Base-by-base conservation (phyloP, 1,284 basidiomycete genomes). In the Ceratobasidium sp. region DNA sequence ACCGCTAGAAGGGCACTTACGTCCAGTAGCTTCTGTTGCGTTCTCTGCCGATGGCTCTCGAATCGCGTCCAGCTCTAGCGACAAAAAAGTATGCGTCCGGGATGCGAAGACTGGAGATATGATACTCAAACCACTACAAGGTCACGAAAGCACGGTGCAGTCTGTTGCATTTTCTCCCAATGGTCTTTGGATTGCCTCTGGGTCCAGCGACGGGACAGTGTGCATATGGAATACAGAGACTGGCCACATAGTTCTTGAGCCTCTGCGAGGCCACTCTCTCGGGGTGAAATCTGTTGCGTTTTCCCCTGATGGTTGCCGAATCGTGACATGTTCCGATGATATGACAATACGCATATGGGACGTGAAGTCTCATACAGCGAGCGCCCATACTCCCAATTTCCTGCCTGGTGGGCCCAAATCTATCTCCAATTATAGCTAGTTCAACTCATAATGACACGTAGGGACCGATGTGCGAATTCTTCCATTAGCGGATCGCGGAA, bases 181-280 rank as follows among this genome's bases (percentile, higher is more conserved):
- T 77, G 75, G 77, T 20, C 51, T 20, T n/a, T 28, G 23, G 23
- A 23, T 77, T 10, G 77, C 53, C n/a, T 76, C 63, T 2, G 76
- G 75, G 17, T 77, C 77, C n/a, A n/a, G n/a, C 26, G 77, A 77
- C 56, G 20, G 39, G 10, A 76, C 77, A 1, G 39, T 78, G 2
- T 51, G 65, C 11, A 17, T 78, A 0, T 77, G 76, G 77, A 58
- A 78, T 51, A 54, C 39, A 20, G 65, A 54, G n/a, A 68, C 51
- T 4, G 75, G 75, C 45, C 11, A 28, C 7, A 20, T 23, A 0
- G 49, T 60, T 0, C 2, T 23, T 28, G 35, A 23, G 28, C 31
- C 49, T 1, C 31, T 69, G 1, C 5, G 1, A 11, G 67, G 67
- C n/a, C 67, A 69, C 23, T 28, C 13, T 5, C 28, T 1, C 31